Base-by-base conservation (phyloP, 2,329 filamentous ascomycete species). In the Herpotrichia juniperi region DNA sequence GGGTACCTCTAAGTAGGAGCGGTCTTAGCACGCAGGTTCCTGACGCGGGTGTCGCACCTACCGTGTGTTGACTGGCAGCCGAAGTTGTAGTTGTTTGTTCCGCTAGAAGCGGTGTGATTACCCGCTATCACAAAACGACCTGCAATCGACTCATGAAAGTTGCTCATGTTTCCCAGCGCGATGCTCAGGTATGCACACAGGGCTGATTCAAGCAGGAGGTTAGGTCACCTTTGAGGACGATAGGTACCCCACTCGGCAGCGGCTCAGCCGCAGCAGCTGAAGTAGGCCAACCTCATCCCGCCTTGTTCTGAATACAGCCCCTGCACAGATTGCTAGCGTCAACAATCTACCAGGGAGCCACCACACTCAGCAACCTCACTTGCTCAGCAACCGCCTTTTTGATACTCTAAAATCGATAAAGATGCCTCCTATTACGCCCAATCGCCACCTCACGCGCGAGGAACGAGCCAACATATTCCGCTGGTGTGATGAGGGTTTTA, bases 71-170 rank as follows among this genome's bases (percentile, higher is more conserved):
- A 35, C n/a, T 14, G 43, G 43, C 21, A 46, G 42, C 44, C 22
- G 28, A 51, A 32, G 46, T 53, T 34, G 45, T 43, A 53, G 50
- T 48, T 53, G 21, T 34, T 53, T 19, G 50, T 48, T 30, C 44
- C 37, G 17, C 50, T 37, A 9, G 44, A 44, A 9, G 35, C 37
- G 28, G 50, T 48, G 24, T 39, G 31, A 16, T 37, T 48, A 6
- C 50, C 50, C n/a, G 50, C 21, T 43, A 53, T 53, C 9, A 53
- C 45, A 45, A 25, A 24, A 16, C 39, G 50, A 37, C 44, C 50
- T 19, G 31, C 28, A 34, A 47, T 53, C n/a, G 16, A 17, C 30
- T 12, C 42, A 34, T 50, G 39, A 44, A 50, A 50, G 4, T 50
- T 6, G 39, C 28, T 50, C 39, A 44, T 50, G n/a, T 12, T 37